Evolutionary conservation across 1,284 basidiomycete species (phyloP).

Genomic region (Inonotus hispidus): DNA sequence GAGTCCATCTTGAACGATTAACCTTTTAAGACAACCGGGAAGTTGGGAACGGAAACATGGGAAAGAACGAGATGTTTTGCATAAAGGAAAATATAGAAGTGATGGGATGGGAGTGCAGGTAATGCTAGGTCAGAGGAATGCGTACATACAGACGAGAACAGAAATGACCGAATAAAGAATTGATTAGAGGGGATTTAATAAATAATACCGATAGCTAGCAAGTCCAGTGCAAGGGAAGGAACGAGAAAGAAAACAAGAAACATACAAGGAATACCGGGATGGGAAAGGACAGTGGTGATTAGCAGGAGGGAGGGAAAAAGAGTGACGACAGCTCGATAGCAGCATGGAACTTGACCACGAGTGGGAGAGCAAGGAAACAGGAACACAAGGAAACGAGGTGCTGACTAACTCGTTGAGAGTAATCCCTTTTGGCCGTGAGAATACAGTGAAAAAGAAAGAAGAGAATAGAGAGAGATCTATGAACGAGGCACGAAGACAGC

Average conservation of each 20-base stretch:
- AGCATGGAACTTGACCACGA: background rate
- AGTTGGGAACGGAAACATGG: too few species aligned
- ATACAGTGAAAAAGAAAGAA: background rate
- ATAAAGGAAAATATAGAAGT: background rate
- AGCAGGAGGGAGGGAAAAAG: background rate
- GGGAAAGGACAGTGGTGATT: background rate
- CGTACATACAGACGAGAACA: background rate
- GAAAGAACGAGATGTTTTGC: background rate
- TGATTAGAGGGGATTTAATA: background rate
- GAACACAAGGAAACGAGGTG: background rate
- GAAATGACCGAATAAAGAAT: background rate
- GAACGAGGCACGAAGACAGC: constrained; percentile 51
- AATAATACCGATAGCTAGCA: background rate
- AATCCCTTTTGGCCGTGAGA: background rate
- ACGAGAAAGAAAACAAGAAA: background rate
- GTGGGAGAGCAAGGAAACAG: background rate
- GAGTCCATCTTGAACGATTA: too few species aligned
- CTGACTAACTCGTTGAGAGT: background rate
- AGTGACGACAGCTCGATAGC: constrained; percentile 10
- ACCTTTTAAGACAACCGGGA: too few species aligned
- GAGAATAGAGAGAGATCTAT: background rate
- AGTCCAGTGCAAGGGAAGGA: background rate
- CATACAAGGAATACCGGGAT: background rate
- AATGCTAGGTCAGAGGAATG: background rate
- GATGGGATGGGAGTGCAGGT: background rate